Base-by-base conservation (phyloP, 331 rosid species). In the Malus hybrid region DNA sequence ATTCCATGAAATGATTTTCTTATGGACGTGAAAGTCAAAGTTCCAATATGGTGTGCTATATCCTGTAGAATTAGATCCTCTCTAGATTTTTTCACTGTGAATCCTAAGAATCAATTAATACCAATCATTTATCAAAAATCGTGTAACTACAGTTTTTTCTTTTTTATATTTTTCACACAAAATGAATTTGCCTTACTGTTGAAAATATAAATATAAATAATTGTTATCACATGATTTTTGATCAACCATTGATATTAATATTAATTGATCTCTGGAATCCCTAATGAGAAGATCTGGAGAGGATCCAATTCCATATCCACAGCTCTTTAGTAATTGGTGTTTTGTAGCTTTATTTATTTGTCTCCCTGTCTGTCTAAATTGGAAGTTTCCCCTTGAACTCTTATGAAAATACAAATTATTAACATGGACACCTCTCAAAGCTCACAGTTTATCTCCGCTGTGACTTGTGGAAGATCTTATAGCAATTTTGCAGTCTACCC, bases 311-410 rank as follows among this genome's bases (percentile, higher is more conserved):
- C 46, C 12, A 78, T 66, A 22, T 13, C 64, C 18, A 24, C 28
- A 60, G 8, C 64, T 60, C 32, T 60, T 24, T 60, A 11, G 64
- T 72, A 34, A 57, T 55, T 78, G 73, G 11, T 60, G 7, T 58
- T 22, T 42, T 64, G 20, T 42, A 36, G 64, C 36, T 9, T 39
- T 39, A 9, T 39, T 39, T 39, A 42, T 57, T 67, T 52, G 57
- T 6, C 22, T 18, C 19, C 29, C 32, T 16, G 7, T 68, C 63
- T 58, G 58, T 68, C 66, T 61, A 6, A 61, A 15, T 74, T 68
- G 79, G 83, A 74, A 68, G 67, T 74, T 57, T 74, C 79, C 32
- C 24, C 19, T 13, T 68, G 28, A 73, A 24, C 26, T 60, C 24
- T 14, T 24, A 18, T 50, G 71, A 74, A 75, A 60, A 68, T 58